Evolutionary conservation across 2,329 filamentous ascomycete species (phyloP), one percentile per base, ranked within the genome.

Genomic region (Bipolaris victoriae): DNA sequence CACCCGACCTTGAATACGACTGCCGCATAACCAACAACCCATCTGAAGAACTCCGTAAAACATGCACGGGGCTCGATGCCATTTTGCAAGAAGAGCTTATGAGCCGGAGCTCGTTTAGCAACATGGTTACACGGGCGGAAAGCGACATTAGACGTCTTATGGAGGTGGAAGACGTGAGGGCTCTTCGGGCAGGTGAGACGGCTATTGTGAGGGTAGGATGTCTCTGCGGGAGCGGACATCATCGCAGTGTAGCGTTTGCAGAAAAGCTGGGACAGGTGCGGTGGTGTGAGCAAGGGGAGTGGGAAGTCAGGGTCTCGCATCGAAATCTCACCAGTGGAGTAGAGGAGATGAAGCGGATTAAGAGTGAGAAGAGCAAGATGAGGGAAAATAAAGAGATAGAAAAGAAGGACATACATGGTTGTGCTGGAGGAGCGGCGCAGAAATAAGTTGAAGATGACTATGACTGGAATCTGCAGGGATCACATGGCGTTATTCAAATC

Each of bases 221-320:
- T 53, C 7, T 57, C 0, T 60, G 57, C 15, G 54, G 57, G 1
- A 60, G 57, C 4, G 54, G 54, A 13, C 54, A 60, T 48, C 54
- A 60, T 40, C 47, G 57, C 16, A 60, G 57, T 31, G 49, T 57
- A 22, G 57, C 57, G 10, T 54, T 60, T 49, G 57, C 54, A 22
- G 57, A 60, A 41, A 50, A 53, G 6, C 24, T 60, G 54, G 49
- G 43, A 3, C 57, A 60, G 7, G 46, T 60, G 18, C n/a, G 13
- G 41, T 57, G 46, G 49, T 41, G 49, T 39, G 53, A 51, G 57
- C 26, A 37, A 16, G 49, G 16, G 9, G 41, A 37, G 0, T 60
- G 57, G 54, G 54, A 60, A 13, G 33, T 57, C n/a, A 48, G 47
- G 1, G 49, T 60, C 29, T 11, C 18, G 20, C 57, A 60, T 46